Percentiles rank a stretch among this genome's conserved stretches.
These are phyloP conservation scores for Irpex rosettiformis DNA, from an alignment of 1,284 basidiomycete genomes.

Conservation along the genomic window DNA sequence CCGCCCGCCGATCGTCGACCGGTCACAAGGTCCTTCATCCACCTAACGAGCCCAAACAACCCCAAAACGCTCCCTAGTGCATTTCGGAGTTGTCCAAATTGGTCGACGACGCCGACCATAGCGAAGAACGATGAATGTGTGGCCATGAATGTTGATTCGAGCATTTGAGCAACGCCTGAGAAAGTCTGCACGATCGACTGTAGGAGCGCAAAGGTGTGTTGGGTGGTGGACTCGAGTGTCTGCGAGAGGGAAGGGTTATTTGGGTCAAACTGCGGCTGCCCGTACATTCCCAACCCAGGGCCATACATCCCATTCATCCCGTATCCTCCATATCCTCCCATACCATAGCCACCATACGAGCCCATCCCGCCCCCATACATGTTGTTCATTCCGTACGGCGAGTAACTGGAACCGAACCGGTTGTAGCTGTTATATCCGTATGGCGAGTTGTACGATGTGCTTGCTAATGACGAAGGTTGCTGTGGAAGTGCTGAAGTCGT, in stretches of 20 bases:
- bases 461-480: slow-evolving; percentile 16
- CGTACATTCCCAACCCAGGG: slow-evolving; percentile 34
- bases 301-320: slow-evolving; percentile 38
- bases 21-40: slow-evolving; percentile 69
- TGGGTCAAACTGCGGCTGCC: slow-evolving; percentile 45
- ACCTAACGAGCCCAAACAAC: slow-evolving; percentile 85
- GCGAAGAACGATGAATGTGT: slow-evolving; percentile 98
- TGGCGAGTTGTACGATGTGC: slow-evolving; percentile 29
- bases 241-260: slow-evolving; percentile 73
- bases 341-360: slow-evolving; percentile 33
- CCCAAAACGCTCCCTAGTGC: slow-evolving; percentile 93
- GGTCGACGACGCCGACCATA: slow-evolving; percentile 97
- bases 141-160: slow-evolving; percentile 98
- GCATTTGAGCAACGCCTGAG: slow-evolving; percentile 94
- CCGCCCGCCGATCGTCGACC: slow-evolving; percentile 39
- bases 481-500: slow-evolving; percentile 24
- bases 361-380: slow-evolving; percentile 32
- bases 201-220: slow-evolving; percentile 90
- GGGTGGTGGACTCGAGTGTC: slow-evolving; percentile 85
- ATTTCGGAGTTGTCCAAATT: slow-evolving; percentile 88
- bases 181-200: slow-evolving; percentile 97
- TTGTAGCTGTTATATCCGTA: slow-evolving; percentile 44
- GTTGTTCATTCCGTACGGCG: slow-evolving; percentile 40
- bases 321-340: slow-evolving; percentile 29
- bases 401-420: slow-evolving; percentile 41